These are phyloP conservation scores for Canavalia gladiata DNA, from an alignment of 306 rosid species.

Conservation along the genomic window DNA sequence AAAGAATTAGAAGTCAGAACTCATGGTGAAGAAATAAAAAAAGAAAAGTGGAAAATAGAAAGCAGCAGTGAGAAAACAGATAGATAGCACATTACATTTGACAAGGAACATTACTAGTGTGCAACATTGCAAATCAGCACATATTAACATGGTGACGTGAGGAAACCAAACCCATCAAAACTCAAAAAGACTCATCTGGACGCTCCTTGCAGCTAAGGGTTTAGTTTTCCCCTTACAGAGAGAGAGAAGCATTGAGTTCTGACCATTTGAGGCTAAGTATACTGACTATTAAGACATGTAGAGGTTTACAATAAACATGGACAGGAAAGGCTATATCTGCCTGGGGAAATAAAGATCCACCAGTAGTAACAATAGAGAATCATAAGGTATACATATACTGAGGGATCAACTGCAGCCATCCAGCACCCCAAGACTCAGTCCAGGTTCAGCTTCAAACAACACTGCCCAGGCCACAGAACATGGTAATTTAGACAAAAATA, in stretches of 20 bases:
- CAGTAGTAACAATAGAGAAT: conserved; percentile 39
- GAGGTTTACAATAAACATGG: conserved; percentile 72
- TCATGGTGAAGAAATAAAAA: background rate
- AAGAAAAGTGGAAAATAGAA: background rate
- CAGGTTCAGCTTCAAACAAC: conserved; percentile 54
- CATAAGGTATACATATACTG: conserved; percentile 52
- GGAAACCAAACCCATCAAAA: conserved; percentile 60
- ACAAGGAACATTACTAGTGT: conserved; percentile 54
- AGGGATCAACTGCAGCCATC: conserved; percentile 65
- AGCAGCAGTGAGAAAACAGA: conserved; percentile 52
- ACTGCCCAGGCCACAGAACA: conserved; percentile 54
- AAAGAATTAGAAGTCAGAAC: background rate
- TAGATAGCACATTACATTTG: conserved; percentile 61
- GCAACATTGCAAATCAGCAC: conserved; percentile 61
- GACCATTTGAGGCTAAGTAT: conserved; percentile 66
- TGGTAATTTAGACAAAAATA: conserved; percentile 67
- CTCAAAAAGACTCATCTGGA: conserved; percentile 60
- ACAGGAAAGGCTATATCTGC: conserved; percentile 49
- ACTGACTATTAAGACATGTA: conserved; percentile 66
- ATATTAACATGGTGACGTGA: conserved; percentile 55
- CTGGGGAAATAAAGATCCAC: conserved; percentile 55
- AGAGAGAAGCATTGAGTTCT: conserved; percentile 49
- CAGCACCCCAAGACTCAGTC: conserved; percentile 54
- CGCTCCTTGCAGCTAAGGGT: conserved; percentile 71
- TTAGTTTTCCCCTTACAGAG: conserved; percentile 63